Percentiles rank a stretch among this genome's conserved stretches.
These are phyloP conservation scores for Discostella pseudostelligera DNA, from an alignment of 108 stramenopile genomes.

Conservation along the genomic window DNA sequence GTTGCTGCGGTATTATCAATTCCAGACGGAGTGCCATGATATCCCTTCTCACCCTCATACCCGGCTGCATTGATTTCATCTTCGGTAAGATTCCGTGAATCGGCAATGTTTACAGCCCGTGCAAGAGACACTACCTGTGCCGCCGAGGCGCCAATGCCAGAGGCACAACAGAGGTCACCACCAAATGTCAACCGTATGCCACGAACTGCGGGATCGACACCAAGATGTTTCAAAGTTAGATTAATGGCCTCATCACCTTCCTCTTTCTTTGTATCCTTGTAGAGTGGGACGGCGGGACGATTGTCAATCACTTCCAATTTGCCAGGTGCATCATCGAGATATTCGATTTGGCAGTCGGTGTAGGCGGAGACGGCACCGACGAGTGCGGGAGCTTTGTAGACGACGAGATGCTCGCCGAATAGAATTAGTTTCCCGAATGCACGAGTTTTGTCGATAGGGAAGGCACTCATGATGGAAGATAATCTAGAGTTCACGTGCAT, in stretches of 20 bases:
- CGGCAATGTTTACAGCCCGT: slow-evolving; percentile 65
- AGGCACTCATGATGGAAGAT: slow-evolving; percentile 21
- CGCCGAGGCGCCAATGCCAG: slow-evolving; percentile 83
- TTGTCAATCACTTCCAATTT: slow-evolving; percentile 69
- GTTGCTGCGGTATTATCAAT: slow-evolving; percentile 91
- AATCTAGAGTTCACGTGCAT: too few relatives aligned
- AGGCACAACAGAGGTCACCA: slow-evolving; percentile 76
- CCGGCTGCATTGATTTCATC: slow-evolving; percentile 87
- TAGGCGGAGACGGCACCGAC: slow-evolving; percentile 84
- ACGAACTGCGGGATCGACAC: slow-evolving; percentile 46
- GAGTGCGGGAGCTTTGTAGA: slow-evolving; percentile 85
- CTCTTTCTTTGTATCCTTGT: slow-evolving; percentile 82
- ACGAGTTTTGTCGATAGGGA: slow-evolving; percentile 51
- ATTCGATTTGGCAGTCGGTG: slow-evolving; percentile 71
- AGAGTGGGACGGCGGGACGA: slow-evolving; percentile 83
- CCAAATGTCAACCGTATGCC: slow-evolving; percentile 72
- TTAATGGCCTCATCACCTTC: slow-evolving; percentile 72
- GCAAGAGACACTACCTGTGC: slow-evolving; percentile 83
- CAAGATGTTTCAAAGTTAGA: slow-evolving; percentile 72
- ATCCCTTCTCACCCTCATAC: slow-evolving; percentile 90
- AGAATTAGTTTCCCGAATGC: slow-evolving; percentile 87
- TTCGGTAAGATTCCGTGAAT: slow-evolving; percentile 56
- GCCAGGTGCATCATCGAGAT: slow-evolving; percentile 41
- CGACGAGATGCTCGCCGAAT: slow-evolving; percentile 90
- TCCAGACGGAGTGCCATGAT: slow-evolving; percentile 89